Evolutionary conservation across 192 early-diverging fungal species (phyloP).

Genomic region (Coemansia sp.): DNA sequence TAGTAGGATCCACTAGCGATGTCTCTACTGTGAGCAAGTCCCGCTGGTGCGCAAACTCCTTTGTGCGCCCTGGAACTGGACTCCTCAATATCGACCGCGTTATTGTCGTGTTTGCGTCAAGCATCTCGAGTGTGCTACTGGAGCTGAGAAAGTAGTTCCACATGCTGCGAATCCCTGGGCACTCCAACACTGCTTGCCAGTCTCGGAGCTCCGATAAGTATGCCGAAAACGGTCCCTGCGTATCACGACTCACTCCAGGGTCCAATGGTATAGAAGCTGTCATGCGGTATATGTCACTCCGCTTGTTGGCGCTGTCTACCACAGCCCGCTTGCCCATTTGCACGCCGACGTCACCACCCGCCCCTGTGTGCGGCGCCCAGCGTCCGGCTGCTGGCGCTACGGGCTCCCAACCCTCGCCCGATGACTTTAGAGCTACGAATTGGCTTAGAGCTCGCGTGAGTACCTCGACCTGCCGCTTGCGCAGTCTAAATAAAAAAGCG

Average conservation of each 20-base stretch:
- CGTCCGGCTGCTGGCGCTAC: slow-evolving; percentile 7
- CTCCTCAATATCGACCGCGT: slow-evolving; percentile 36
- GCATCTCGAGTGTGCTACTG: slow-evolving; percentile 44
- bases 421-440: slow-evolving; percentile 48
- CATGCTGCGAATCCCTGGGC: slow-evolving; percentile 42
- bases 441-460: slow-evolving; percentile 41
- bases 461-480: slow-evolving; percentile 43
- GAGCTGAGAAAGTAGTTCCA: slow-evolving; percentile 49
- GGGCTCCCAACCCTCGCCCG: slow-evolving; percentile 41
- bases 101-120: slow-evolving; percentile 43
- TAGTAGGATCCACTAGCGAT: slow-evolving; percentile 51
- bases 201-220: slow-evolving; percentile 52
- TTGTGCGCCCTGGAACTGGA: slow-evolving; percentile 33
- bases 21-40: slow-evolving; percentile 53
- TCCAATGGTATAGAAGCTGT: slow-evolving; percentile 47
- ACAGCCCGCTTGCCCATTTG: slow-evolving; percentile 11
- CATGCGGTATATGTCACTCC: slow-evolving; percentile 37
- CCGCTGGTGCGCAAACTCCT: slow-evolving; percentile 36
- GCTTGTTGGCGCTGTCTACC: not conserved
- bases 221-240: slow-evolving; percentile 42
- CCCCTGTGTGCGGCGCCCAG: slow-evolving; percentile 1
- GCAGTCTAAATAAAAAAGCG: slow-evolving; percentile 24
- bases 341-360: slow-evolving; percentile 44
- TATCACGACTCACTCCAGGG: slow-evolving; percentile 29
- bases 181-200: slow-evolving; percentile 52